Conservation (phyloP, 2,329 filamentous ascomycete genomes). For the Ophiostoma piceae region DNA sequence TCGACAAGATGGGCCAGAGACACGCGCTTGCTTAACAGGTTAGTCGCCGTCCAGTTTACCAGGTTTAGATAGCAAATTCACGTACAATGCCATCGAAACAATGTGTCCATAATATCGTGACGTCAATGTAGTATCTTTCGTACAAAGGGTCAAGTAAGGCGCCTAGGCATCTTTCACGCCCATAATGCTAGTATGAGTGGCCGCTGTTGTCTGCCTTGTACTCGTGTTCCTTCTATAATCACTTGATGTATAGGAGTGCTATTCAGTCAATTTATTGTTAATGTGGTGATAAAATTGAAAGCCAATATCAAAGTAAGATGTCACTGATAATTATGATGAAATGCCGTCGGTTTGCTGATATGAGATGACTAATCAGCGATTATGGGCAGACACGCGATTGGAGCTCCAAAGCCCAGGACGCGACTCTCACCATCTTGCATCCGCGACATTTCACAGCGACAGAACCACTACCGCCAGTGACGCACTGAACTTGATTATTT, state of each 20-base stretch:
- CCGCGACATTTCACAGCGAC: background rate
- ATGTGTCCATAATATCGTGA: background rate
- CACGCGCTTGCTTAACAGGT: background rate
- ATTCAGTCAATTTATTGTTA: too few species aligned
- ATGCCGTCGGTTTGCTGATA: background rate
- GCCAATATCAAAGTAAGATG: background rate
- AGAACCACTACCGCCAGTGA: background rate
- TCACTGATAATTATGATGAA: background rate
- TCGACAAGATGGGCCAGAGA: background rate
- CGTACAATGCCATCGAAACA: conserved; percentile 6
- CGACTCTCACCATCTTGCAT: background rate
- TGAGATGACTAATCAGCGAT: background rate
- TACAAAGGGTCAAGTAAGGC: background rate
- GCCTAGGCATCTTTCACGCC: too few species aligned
- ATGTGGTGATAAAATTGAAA: too few species aligned
- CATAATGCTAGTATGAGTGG: too few species aligned
- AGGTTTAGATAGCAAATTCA: background rate
- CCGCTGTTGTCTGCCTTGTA: background rate
- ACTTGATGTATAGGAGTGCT: too few species aligned
- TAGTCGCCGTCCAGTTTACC: background rate
- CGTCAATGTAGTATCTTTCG: background rate
- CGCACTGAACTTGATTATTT: background rate
- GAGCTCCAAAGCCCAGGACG: background rate
- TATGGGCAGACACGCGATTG: background rate
- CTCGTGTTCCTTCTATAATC: background rate